These are phyloP conservation scores for Aspergillus carlsbadensis DNA, from an alignment of 495 filamentous ascomycete species.

Conservation along the genomic window DNA sequence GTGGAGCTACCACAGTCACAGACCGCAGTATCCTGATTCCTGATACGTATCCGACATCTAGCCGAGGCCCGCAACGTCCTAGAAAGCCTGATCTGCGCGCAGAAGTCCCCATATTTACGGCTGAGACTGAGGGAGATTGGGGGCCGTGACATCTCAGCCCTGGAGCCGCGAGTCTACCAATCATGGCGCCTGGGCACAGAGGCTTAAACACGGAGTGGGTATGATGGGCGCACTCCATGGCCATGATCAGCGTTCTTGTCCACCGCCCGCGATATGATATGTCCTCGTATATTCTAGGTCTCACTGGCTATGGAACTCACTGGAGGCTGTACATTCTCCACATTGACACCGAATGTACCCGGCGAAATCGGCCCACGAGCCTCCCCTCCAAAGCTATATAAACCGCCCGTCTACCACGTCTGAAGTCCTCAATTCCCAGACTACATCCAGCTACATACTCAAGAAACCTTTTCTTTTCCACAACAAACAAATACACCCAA, in stretches of 20 bases:
- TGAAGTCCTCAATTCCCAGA: neutral
- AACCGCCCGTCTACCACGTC: neutral
- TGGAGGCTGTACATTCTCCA: neutral
- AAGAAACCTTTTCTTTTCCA: neutral
- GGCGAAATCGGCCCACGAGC: neutral
- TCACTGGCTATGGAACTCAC: neutral
- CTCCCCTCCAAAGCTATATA: neutral
- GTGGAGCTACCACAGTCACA: neutral
- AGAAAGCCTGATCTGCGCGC: neutral
- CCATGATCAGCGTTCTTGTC: too few relatives aligned
- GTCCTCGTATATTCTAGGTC: too few relatives aligned
- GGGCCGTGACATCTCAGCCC: neutral
- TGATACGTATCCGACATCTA: neutral
- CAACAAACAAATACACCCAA: neutral
- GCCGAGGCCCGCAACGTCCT: neutral
- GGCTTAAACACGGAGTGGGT: too few relatives aligned
- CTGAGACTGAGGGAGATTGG: neutral
- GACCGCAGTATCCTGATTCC: too few relatives aligned
- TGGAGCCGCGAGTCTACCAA: too few relatives aligned
- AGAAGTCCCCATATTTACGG: neutral
- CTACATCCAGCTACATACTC: neutral
- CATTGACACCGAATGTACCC: neutral
- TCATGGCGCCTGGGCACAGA: too few relatives aligned
- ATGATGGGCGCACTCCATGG: too few relatives aligned
- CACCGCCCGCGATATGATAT: too few relatives aligned